phyloP scores from a whole-genome alignment of 345 rosid species.

The Lenwebbia sp. region DNA sequence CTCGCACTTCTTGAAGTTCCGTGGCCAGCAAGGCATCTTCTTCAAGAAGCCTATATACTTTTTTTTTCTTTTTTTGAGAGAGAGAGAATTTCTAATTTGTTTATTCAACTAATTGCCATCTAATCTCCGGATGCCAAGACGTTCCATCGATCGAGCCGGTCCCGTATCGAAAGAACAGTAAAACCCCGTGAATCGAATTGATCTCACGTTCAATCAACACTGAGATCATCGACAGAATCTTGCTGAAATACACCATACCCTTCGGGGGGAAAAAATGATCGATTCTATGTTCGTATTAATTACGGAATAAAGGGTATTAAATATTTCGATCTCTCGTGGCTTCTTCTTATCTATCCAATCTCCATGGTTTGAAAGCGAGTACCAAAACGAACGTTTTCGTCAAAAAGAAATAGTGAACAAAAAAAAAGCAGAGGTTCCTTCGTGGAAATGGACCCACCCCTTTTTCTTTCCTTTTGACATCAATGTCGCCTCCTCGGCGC shows the following conservation, averaged over 20 bases:
- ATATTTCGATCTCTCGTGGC: neutral
- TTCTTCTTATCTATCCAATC: neutral
- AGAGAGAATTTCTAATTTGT: neutral
- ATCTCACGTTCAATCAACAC: neutral
- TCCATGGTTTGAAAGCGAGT: neutral
- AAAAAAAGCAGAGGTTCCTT: neutral
- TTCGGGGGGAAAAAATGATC: neutral
- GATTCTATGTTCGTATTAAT: neutral
- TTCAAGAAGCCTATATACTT: constrained; percentile 20
- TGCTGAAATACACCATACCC: accelerated
- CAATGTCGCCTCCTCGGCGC: neutral
- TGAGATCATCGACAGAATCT: accelerated
- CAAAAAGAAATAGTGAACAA: neutral
- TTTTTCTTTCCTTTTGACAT: neutral
- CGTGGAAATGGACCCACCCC: neutral
- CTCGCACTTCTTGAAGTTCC: constrained; percentile 22
- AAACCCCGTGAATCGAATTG: neutral
- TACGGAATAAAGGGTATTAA: neutral
- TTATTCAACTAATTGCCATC: neutral
- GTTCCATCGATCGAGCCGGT: neutral
- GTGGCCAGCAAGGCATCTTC: constrained; percentile 58
- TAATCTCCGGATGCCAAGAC: accelerated
- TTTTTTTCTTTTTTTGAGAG: neutral
- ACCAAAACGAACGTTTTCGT: neutral
- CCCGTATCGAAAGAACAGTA: accelerated